Base-by-base conservation (phyloP, 129 eudicot species). In the Artemisia tridentata region DNA sequence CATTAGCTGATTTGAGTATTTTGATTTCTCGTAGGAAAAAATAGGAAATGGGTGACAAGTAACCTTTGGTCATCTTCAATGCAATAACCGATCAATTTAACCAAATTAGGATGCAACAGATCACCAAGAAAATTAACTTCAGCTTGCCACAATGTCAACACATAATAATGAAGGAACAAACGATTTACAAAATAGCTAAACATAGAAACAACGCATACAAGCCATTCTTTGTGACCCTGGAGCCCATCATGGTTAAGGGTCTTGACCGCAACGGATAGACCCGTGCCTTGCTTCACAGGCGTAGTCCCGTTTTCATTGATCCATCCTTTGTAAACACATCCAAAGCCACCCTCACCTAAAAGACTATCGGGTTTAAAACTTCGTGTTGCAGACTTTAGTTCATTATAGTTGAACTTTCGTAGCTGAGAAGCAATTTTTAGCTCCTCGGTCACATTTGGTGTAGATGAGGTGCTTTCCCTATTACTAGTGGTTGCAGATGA, bases 221-320 rank as follows among this genome's bases (percentile, higher is more conserved):
- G 90, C 98, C 98, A 92, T 76, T 92, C 98, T 82, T 79, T 92
- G 74, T 92, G 98, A 73, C 98, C 98, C 87, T 93, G 99, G 66
- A 90, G 88, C 51, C 99, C 99, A 73, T 87, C 96, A 46, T 88
- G 97, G 69, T 93, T 93, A 67, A 90, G 95, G 56, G 96, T 93
- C 76, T 93, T 93, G 29, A 93, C 99, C 1, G 99, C 99, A 80
- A 93, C 99, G 0, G 97, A 72, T 68, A 90, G 85, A n/a, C 97
- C 99, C 2, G 92, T 81, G 18, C 98, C 95, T 4, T 91, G 81
- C 77, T 82, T 93, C 25, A 83, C 96, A 0, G 97, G 91, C 4
- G 88, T 68, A 10, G 84, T 82, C 47, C 96, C 92, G 4, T 80
- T 82, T 62, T 90, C 96, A 20, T 84, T 86, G 38, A 93, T 69